Percentiles rank a stretch among this genome's conserved stretches.
Evolutionary conservation across 2,329 filamentous ascomycete species (phyloP).

Genomic region (Sarocladiaceae sp.): DNA sequence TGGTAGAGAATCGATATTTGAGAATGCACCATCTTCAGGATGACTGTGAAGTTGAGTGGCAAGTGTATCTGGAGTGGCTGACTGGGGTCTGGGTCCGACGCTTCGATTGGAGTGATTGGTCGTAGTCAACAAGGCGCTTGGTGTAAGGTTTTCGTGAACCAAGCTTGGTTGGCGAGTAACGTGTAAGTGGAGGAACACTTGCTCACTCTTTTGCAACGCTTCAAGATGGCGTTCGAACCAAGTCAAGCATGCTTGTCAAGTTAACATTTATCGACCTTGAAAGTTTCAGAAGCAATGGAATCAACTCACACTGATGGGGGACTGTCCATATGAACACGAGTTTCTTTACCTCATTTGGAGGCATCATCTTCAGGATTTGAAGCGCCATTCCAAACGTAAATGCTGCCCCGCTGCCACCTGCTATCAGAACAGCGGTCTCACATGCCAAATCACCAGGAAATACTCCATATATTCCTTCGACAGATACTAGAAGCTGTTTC

Average conservation of each 20-base stretch:
- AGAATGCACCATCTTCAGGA: too few relatives aligned
- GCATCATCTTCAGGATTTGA: constrained; percentile 26
- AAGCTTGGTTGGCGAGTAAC: constrained; percentile 23
- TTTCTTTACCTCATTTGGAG: constrained; percentile 17
- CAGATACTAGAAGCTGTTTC: constrained; percentile 41
- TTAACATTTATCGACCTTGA: too few relatives aligned
- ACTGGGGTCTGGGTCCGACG: too few relatives aligned
- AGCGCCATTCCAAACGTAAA: constrained; percentile 43
- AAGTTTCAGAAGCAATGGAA: too few relatives aligned
- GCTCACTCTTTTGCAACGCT: constrained; percentile 22
- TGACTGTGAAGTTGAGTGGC: too few relatives aligned
- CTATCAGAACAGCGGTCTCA: constrained; percentile 55
- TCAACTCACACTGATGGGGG: constrained; percentile 30
- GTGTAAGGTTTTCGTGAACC: not conserved
- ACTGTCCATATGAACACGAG: constrained; percentile 38
- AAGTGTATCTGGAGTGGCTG: too few relatives aligned
- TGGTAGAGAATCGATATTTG: too few relatives aligned
- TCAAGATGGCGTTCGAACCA: constrained; percentile 33
- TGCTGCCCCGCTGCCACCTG: constrained; percentile 57
- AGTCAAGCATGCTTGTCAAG: constrained; percentile 30
- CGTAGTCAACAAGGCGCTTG: too few relatives aligned
- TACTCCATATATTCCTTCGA: constrained; percentile 57
- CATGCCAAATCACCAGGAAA: constrained; percentile 46
- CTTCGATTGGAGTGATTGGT: too few relatives aligned
- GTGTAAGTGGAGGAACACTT: constrained; percentile 28